Evolutionary conservation across 805 yeast genomes (phyloP), one percentile per base, ranked within the genome.

Genomic region (Candida silvicultrix): DNA sequence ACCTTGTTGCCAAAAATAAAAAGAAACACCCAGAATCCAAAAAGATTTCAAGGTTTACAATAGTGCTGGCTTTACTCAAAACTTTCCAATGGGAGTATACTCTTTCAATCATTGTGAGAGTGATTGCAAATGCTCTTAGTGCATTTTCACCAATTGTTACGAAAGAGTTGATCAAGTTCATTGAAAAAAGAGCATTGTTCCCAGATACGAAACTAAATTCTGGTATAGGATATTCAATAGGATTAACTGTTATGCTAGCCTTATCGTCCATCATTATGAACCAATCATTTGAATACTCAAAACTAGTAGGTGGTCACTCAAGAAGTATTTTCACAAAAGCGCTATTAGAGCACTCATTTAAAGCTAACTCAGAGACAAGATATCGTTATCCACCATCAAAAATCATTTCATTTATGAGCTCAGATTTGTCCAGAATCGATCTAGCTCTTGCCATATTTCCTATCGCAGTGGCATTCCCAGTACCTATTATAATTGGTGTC

Each of bases 181-280:
- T 81, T n/a, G 74, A 72, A 50, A 53, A 50, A 36, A 66, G 70
- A 44, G 68, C 70, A 20, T 48, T 51, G 21, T 75, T 76, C 9
- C 55, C 68, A 18, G 63, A 66, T 14, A 51, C 57, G 7, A 57
- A 66, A 10, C 55, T 66, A 23, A 69, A 79, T 40, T 68, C 64
- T 31, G 96, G 96, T 50, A 70, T 85, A 18, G 96, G 92, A 7
- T 84, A 78, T 55, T 83, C 90, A 3, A 63, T 88, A 44, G 95
- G 89, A n/a, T 68, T 85, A 4, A 74, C 80, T 38, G 52, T 69
- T 1, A 64, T 89, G 57, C 74, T 83, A 52, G 50, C 75, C 10
- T 31, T 69, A 2, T 65, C 70, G 46, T 77, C 79, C 39, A 41
- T 79, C 15, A 55, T 67, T 37, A 67, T 76, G 44, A 83, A 86